Percentiles rank a stretch among this genome's conserved stretches.
These are phyloP conservation scores for Cinchona pubescens DNA, from an alignment of 257 asterid genomes.

Conservation along the genomic window DNA sequence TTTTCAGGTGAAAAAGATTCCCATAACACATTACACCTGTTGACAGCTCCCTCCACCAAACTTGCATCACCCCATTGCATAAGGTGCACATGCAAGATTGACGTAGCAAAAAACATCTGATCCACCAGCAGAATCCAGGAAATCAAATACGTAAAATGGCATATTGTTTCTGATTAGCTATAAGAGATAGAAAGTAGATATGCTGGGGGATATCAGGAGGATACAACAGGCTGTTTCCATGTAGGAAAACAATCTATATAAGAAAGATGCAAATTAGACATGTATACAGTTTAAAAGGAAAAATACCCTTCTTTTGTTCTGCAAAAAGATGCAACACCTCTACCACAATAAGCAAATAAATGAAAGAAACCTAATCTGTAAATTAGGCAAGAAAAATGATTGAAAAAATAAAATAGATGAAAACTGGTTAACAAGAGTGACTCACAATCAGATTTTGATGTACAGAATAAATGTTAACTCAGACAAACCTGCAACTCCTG, in stretches of 20 bases:
- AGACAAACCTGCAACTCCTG: slow-evolving; percentile 86
- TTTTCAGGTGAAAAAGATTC: slow-evolving; percentile 70
- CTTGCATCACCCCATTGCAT: slow-evolving; percentile 79
- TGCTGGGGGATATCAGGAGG: background rate
- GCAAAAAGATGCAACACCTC: background rate
- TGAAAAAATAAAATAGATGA: background rate
- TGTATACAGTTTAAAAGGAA: background rate
- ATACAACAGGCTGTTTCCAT: background rate
- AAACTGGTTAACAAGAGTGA: background rate
- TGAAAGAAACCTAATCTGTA: no score
- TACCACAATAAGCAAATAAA: no score
- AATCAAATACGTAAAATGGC: slow-evolving; percentile 24
- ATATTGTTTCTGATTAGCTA: slow-evolving; percentile 9
- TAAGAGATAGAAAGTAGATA: background rate
- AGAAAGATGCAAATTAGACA: background rate
- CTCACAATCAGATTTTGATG: slow-evolving; percentile 19
- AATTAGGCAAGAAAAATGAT: background rate
- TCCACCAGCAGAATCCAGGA: slow-evolving; percentile 24
- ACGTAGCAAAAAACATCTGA: slow-evolving; percentile 93
- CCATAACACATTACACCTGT: slow-evolving; percentile 71
- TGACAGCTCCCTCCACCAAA: slow-evolving; percentile 77
- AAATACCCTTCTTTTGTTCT: background rate
- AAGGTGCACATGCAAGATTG: slow-evolving; percentile 84
- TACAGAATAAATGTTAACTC: slow-evolving; percentile 16
- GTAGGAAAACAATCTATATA: background rate